Evolutionary conservation across 2,329 filamentous ascomycete species (phyloP), one percentile per base, ranked within the genome.

Genomic region (Monosporascus sp.): DNA sequence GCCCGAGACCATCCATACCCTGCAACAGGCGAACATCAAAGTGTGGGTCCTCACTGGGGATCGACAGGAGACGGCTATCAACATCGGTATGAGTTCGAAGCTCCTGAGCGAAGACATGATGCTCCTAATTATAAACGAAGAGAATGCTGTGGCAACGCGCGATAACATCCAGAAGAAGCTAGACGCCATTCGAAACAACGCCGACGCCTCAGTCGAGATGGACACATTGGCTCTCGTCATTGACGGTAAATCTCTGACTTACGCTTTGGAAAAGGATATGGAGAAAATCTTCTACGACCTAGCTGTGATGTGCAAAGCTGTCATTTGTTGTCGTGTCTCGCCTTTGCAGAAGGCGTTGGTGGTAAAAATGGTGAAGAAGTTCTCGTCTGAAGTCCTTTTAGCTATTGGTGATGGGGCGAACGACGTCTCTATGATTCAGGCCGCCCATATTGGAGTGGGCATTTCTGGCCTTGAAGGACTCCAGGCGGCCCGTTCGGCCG

Each of bases 401-500:
- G 94, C 94, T 49, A 97, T 99, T 68, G 94, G 94, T 61, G 94
- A 99, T 65, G 94, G 94, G 59, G 94, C 94, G 47, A 99, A 99
- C 72, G 94, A 99, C 66, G 94, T 99, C n/a, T 97, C 93, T 18
- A 99, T 99, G 94, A 99, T 99, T 51, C 94, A 99, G 75, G 94
- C 94, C 11, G 94, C 94, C 14, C 94, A 99, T 68, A 96, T 99
- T 59, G 94, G 94, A 59, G 90, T 99, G 45, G 94, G 94, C 72
- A 99, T 99, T 70, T 96, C 91, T 66, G 94, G 94, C 72, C 83
- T 96, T 59, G 94, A 99, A 79, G 94, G 94, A 79, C 83, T 99
- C 1, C 94, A 99, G 73, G 94, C 94, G 47, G 94, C 94, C 47
- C 85, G 94, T 65, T 96, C 91, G 64, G 94, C 94, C 53, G 94